Base-by-base conservation (phyloP, 768 basidiomycete genomes). In the Lentinus tigrinus region DNA sequence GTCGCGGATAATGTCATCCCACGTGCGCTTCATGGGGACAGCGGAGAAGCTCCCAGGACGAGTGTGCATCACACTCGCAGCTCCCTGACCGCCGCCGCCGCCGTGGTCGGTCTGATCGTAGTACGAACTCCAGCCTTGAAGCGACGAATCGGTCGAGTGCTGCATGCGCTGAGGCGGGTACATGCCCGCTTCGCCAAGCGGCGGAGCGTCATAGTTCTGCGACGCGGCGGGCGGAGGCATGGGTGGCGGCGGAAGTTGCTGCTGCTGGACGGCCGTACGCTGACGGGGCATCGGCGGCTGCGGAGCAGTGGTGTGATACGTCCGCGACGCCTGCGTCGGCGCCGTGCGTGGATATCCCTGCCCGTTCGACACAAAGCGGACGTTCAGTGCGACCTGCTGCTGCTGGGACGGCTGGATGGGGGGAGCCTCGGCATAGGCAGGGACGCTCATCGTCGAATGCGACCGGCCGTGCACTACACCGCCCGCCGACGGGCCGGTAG, bases 101-200 rank as follows among this genome's bases (percentile, higher is more conserved):
- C 50, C 37, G 2, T 5, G 38, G 17, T 44, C 54, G 10, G 19
- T 46, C 21, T 56, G 50, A n/a, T 43, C 48, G 14, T 9, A 11
- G 36, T 56, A 61, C 14, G 52, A 39, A 47, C 60, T 57, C 60
- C 60, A 61, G 47, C 55, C 60, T 46, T 61, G 60, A 16, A 61
- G 55, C 40, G 60, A 31, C 21, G 60, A 61, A 17, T 57, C 60
- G 47, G 56, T 39, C 60, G 60, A 51, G 44, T 40, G 59, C 4
- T 44, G 54, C 27, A 47, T 28, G 17, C 44, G 49, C 49, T 31
- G 49, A 1, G 51, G 19, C 17, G 36, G 34, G n/a, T 23, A 38
- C 34, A 50, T 19, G 4, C 34, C 26, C 24, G 26, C 40, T 3
- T 27, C 24, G 1, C 36, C 27, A 16, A n/a, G 13, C 39, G 19